Conservation (phyloP, 2,329 filamentous ascomycete species). For the Phyllosticta citribraziliensis region DNA sequence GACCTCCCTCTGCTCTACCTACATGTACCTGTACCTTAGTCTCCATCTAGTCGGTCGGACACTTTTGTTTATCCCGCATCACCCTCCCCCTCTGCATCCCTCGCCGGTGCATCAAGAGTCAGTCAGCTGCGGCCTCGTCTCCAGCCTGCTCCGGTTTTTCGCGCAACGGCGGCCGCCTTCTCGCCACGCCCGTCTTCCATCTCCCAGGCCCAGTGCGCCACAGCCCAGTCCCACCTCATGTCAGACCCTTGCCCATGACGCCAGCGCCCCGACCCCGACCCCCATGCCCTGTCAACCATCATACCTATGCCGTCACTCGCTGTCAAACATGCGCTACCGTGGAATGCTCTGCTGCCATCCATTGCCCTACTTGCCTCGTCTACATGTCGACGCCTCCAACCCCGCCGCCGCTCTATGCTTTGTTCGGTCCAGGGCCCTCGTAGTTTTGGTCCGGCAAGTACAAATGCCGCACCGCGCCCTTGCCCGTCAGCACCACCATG, state of each 20-base stretch:
- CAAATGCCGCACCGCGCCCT: constrained; percentile 84
- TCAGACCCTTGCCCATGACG: neutral
- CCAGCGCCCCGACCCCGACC: neutral
- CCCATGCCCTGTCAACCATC: neutral
- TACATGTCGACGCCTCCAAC: neutral
- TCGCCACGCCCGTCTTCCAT: neutral
- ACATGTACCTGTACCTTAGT: no score
- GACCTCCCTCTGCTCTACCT: neutral
- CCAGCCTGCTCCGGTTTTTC: neutral
- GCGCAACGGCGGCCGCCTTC: neutral
- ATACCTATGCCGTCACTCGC: neutral
- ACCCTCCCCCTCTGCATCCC: neutral
- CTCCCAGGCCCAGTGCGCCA: neutral
- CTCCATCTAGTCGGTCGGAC: no score
- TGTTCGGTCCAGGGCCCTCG: constrained; percentile 49
- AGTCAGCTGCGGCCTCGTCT: neutral
- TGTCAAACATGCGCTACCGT: neutral
- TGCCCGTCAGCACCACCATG: constrained; percentile 88
- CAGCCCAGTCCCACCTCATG: neutral
- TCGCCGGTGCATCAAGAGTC: neutral
- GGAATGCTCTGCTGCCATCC: neutral
- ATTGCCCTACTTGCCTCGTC: neutral
- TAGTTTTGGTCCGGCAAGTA: constrained; percentile 87
- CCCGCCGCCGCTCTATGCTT: neutral
- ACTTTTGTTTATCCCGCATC: neutral